Percentiles rank a stretch among this genome's conserved stretches.
These are phyloP conservation scores for Musa beccarii DNA, from an alignment of 176 grass and related monocot genomes.

Conservation along the genomic window DNA sequence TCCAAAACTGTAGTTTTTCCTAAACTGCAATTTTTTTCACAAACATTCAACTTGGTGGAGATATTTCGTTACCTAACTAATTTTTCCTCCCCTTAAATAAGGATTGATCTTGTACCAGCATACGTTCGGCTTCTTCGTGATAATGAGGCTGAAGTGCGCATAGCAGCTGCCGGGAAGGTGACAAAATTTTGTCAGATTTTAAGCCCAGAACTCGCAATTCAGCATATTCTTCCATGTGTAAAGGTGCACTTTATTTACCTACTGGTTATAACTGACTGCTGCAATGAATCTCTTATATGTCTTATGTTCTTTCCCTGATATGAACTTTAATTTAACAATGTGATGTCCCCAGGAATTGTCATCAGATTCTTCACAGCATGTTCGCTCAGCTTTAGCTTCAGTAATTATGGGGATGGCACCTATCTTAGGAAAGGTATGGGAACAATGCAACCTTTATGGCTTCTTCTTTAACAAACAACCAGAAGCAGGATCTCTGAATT, in stretches of 20 bases:
- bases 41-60: background rate
- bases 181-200: slow-evolving; percentile 86
- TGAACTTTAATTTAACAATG: background rate
- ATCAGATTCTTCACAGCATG: slow-evolving; percentile 90
- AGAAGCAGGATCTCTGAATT: background rate
- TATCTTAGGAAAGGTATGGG: slow-evolving; percentile 71
- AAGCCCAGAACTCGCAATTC: slow-evolving; percentile 55
- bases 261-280: background rate
- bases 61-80: background rate
- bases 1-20: background rate
- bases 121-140: slow-evolving; percentile 97
- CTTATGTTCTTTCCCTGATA: background rate
- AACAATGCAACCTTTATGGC: background rate
- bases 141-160: slow-evolving; percentile 95
- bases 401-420: slow-evolving; percentile 99
- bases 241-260: slow-evolving; percentile 37
- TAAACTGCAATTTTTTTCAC: background rate
- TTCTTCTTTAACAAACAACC: background rate
- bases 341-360: slow-evolving; percentile 53
- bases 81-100: slow-evolving; percentile 23
- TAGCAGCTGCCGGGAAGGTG: slow-evolving; percentile 94
- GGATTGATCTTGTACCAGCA: slow-evolving; percentile 66
- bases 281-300: background rate
- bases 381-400: slow-evolving; percentile 97
- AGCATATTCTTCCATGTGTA: slow-evolving; percentile 88